Percentiles rank a stretch among this genome's conserved stretches.
Conservation (phyloP, 306 rosid genomes). For the Gastrolobium villosum region DNA sequence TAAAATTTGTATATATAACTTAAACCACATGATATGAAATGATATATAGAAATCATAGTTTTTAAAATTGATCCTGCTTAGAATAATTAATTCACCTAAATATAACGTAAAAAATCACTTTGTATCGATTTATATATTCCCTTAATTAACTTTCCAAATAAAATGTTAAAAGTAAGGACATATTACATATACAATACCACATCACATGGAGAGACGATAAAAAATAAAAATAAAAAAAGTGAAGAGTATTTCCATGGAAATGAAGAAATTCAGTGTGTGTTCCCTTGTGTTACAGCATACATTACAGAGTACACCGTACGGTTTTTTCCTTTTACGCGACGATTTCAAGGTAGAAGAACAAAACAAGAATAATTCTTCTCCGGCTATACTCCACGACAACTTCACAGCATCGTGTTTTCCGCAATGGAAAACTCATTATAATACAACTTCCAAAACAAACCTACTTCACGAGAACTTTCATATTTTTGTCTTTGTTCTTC, state of each 20-base stretch:
- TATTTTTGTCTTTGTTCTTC: conserved; percentile 27
- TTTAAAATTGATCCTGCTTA: too few species aligned
- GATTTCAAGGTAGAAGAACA: conserved; percentile 30
- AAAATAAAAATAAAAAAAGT: background rate
- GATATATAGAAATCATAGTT: too few species aligned
- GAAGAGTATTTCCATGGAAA: conserved; percentile 2
- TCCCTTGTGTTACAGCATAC: conserved; percentile 10
- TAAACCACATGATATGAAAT: too few species aligned
- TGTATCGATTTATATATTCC: too few species aligned
- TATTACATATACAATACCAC: background rate
- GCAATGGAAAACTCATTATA: conserved; percentile 24
- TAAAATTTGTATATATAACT: too few species aligned
- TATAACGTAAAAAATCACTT: too few species aligned
- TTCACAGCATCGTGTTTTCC: conserved; percentile 46
- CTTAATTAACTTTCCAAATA: too few species aligned
- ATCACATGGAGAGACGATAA: background rate
- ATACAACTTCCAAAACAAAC: conserved; percentile 35
- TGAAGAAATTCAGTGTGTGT: background rate
- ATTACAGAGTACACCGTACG: background rate
- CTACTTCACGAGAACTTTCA: background rate
- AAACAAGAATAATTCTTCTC: conserved; percentile 35
- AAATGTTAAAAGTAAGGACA: too few species aligned
- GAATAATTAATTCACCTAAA: too few species aligned
- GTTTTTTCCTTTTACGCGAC: background rate
- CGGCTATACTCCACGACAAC: conserved; percentile 50